These are phyloP conservation scores for Phytophthora sp. DNA, from an alignment of 352 stramenopile genomes.

Conservation along the genomic window DNA sequence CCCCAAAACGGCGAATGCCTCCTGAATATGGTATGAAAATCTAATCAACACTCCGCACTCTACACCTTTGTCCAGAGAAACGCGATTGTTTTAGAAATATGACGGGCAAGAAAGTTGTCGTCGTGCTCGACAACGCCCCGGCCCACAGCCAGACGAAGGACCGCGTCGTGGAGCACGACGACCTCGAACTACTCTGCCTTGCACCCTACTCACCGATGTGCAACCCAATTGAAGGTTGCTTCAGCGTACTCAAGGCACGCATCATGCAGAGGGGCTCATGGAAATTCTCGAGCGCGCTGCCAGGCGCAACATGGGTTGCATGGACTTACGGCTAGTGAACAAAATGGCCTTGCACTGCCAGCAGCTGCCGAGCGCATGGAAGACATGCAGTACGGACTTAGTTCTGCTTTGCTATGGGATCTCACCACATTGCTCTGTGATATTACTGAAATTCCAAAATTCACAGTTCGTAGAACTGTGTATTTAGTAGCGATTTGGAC, in stretches of 20 bases:
- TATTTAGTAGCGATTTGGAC: too few species aligned
- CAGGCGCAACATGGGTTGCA: neutral
- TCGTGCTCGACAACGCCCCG: constrained; percentile 3
- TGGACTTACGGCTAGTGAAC: constrained; percentile 2
- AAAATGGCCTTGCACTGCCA: constrained; percentile 6
- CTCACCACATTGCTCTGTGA: neutral
- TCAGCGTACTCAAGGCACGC: neutral
- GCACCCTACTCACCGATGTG: constrained; percentile 14
- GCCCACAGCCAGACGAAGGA: constrained; percentile 10
- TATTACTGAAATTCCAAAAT: neutral
- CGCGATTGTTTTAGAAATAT: too few species aligned
- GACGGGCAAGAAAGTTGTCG: neutral
- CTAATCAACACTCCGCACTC: too few species aligned
- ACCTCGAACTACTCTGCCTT: constrained; percentile 2
- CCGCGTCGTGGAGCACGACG: neutral
- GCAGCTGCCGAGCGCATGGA: constrained; percentile 4
- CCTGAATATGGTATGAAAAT: too few species aligned
- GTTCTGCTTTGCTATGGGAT: neutral
- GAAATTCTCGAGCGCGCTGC: neutral
- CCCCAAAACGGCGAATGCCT: too few species aligned
- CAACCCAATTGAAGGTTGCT: constrained; percentile 17
- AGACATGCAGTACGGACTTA: constrained; percentile 1
- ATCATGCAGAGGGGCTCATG: neutral
- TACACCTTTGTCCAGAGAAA: too few species aligned
- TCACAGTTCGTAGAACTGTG: too few species aligned